Conservation (phyloP, 176 grass and related monocot genomes). For the Rhipidocladum racemiflorum region DNA sequence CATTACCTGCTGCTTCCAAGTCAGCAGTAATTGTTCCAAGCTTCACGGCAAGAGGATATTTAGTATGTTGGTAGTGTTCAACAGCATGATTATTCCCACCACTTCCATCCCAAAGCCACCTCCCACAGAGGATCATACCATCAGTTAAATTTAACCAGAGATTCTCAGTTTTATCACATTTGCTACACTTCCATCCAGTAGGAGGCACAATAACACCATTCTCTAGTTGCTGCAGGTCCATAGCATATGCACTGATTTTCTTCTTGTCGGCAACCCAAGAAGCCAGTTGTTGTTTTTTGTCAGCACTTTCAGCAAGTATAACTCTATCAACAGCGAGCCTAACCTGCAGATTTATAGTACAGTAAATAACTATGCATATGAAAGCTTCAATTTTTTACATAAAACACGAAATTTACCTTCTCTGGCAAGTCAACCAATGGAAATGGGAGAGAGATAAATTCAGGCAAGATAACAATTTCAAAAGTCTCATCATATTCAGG, state of each 20-base stretch:
- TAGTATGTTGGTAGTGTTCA: constrained; percentile 82
- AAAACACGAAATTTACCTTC: constrained; percentile 53
- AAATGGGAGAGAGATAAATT: constrained; percentile 76
- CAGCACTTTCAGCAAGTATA: constrained; percentile 80
- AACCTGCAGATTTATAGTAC: constrained; percentile 49
- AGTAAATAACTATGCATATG: constrained; percentile 22
- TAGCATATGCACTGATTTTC: constrained; percentile 68
- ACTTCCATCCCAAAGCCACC: constrained; percentile 83
- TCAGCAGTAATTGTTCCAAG: constrained; percentile 92
- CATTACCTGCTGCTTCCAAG: constrained; percentile 92
- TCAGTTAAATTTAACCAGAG: constrained; percentile 98
- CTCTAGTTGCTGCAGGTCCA: constrained; percentile 78
- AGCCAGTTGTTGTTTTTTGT: constrained; percentile 78
- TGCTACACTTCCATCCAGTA: constrained; percentile 93
- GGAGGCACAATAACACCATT: constrained; percentile 85
- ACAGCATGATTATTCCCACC: constrained; percentile 97
- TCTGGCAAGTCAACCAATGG: constrained; percentile 95
- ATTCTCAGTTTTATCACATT: constrained; percentile 95
- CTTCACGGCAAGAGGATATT: constrained; percentile 90
- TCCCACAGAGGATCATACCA: constrained; percentile 86
- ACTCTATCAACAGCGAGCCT: constrained; percentile 83
- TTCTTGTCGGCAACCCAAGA: constrained; percentile 93
- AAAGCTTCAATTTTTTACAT: neutral
- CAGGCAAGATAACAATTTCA: constrained; percentile 83
- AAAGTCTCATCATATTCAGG: constrained; percentile 72